Evolutionary conservation across 1,139 yeast genomes (phyloP).

Genomic region (Debaryomycetaceae sp.): DNA sequence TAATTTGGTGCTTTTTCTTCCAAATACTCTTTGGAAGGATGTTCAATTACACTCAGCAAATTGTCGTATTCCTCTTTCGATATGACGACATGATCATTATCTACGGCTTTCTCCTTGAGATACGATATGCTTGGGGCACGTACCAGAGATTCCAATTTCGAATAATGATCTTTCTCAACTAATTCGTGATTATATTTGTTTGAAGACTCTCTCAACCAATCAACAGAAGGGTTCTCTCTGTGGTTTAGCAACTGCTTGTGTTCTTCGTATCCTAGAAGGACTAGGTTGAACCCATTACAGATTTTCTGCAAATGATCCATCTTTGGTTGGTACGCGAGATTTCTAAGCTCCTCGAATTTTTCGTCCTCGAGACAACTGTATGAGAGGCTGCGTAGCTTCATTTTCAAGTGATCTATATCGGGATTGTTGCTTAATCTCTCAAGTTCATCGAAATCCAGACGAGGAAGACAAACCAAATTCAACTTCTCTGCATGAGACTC

Average conservation of each 20-base stretch:
- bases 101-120: constrained; percentile 25
- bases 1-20: constrained; percentile 22
- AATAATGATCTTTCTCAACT: not conserved
- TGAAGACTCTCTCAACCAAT: not conserved
- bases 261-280: not conserved
- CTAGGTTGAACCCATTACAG: not conserved
- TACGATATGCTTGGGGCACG: constrained; percentile 17
- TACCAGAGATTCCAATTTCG: not conserved
- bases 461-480: constrained; percentile 13
- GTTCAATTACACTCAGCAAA: constrained; percentile 14
- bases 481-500: constrained; percentile 15
- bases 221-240: constrained; percentile 18
- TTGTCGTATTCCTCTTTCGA: constrained; percentile 1
- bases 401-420: constrained; percentile 10
- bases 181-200: not conserved
- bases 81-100: constrained; percentile 17
- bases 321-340: not conserved
- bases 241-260: constrained; percentile 12
- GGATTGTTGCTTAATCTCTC: constrained; percentile 15
- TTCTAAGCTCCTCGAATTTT: not conserved
- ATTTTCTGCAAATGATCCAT: not conserved
- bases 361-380: not conserved
- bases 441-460: constrained; percentile 15
- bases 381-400: not conserved
- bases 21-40: constrained; percentile 29